Percentiles rank a stretch among this genome's conserved stretches.
Evolutionary conservation across 2,329 filamentous ascomycete species (phyloP).

Genomic region (Pyricularia sp.): DNA sequence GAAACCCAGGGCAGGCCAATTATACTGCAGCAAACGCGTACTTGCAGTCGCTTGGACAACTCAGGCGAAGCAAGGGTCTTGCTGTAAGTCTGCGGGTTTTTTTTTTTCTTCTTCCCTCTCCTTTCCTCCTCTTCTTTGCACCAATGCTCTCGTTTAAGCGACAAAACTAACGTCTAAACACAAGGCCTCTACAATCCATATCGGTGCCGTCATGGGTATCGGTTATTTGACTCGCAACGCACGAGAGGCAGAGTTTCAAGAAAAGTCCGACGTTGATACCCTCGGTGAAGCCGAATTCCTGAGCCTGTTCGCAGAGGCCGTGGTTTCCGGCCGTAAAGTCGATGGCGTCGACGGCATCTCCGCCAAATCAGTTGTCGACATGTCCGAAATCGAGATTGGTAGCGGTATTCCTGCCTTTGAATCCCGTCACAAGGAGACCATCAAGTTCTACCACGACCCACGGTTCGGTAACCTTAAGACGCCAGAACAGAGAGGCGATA

Average conservation of each 20-base stretch:
- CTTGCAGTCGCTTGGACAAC: constrained; percentile 20
- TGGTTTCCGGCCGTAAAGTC: background rate
- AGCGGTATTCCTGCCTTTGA: constrained; percentile 5
- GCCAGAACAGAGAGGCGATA: background rate
- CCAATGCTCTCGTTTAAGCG: background rate
- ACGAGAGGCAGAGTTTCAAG: constrained; percentile 6
- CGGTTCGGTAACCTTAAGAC: background rate
- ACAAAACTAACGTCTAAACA: background rate
- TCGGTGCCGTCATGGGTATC: constrained; percentile 28
- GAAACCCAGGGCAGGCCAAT: constrained; percentile 25
- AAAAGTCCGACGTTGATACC: background rate
- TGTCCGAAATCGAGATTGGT: background rate
- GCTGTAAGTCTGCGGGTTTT: constrained; percentile 13
- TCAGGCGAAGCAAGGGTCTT: constrained; percentile 26
- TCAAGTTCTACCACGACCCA: background rate
- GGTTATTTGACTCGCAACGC: constrained; percentile 26
- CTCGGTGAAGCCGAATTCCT: background rate
- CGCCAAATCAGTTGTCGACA: background rate
- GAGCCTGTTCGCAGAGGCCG: constrained; percentile 5
- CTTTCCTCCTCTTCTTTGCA: too few relatives aligned
- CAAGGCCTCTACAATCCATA: constrained; percentile 22
- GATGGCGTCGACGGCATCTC: background rate
- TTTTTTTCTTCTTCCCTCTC: background rate
- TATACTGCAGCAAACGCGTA: constrained; percentile 31
- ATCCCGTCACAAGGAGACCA: constrained; percentile 2